These are phyloP conservation scores for Neurospora hispaniola DNA, from an alignment of 495 filamentous ascomycete species.

Conservation along the genomic window DNA sequence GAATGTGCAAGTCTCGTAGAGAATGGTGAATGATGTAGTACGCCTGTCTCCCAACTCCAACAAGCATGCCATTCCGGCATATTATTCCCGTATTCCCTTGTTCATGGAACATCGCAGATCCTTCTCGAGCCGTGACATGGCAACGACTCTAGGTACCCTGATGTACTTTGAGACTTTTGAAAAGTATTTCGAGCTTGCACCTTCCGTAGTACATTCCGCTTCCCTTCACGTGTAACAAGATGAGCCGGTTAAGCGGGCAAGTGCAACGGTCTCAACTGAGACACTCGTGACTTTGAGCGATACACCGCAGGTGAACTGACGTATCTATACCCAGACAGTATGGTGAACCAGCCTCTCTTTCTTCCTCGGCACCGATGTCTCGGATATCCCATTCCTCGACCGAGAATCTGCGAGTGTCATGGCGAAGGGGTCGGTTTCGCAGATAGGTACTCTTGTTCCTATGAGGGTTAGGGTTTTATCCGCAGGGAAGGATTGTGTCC, in stretches of 20 bases:
- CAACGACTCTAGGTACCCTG: neutral
- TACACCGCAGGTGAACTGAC: neutral
- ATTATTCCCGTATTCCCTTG: neutral
- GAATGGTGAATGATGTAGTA: neutral
- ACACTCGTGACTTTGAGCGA: neutral
- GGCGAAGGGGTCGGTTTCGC: neutral
- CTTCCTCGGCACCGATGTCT: neutral
- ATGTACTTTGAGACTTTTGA: neutral
- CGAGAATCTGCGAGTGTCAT: neutral
- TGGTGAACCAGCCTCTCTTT: neutral
- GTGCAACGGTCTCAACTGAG: neutral
- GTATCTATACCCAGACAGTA: neutral
- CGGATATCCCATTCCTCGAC: neutral
- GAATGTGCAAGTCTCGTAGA: neutral
- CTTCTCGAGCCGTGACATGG: neutral
- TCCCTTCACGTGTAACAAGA: neutral
- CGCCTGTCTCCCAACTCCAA: neutral
- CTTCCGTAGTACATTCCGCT: neutral
- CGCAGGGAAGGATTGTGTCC: too few relatives aligned
- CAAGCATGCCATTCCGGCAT: neutral
- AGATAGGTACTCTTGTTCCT: neutral
- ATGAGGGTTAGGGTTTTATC: neutral
- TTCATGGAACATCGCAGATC: too few relatives aligned
- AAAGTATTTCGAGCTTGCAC: neutral
- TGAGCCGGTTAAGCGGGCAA: neutral